phyloP scores from a whole-genome alignment of 2,329 filamentous ascomycete species.

The Thermoascus crustaceus region DNA sequence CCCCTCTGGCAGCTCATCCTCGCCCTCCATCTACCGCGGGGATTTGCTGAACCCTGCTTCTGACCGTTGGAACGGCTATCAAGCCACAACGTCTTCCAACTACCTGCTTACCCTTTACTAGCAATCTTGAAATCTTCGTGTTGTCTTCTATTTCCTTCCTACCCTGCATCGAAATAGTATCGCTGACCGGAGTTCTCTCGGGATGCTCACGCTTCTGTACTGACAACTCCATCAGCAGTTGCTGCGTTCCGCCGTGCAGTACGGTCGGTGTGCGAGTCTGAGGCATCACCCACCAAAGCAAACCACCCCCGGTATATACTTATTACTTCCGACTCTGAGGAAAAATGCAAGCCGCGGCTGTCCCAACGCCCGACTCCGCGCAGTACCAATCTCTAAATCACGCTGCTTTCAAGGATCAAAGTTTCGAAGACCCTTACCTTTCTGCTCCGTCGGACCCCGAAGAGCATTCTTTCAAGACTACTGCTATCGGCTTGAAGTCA shows the following conservation, averaged over 20 bases:
- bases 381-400: constrained; percentile 16
- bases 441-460: constrained; percentile 31
- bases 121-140: background rate
- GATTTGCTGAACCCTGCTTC: no score
- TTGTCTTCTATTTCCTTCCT: background rate
- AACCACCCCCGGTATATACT: no score
- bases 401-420: constrained; percentile 23
- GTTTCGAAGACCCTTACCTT: constrained; percentile 31
- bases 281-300: no score
- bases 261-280: no score
- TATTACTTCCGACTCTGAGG: constrained; percentile 12
- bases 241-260: no score
- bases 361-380: constrained; percentile 18
- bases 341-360: constrained; percentile 9
- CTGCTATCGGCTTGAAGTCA: constrained; percentile 25
- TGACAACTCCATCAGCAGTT: background rate
- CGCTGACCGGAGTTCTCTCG: background rate
- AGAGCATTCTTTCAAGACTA: constrained; percentile 27
- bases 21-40: no score
- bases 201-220: background rate
- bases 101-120: no score
- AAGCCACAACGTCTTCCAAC: no score
- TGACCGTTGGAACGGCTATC: no score
- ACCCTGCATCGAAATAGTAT: background rate
- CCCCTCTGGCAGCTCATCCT: constrained; percentile 3